Evolutionary conservation across 2,329 filamentous ascomycete species (phyloP), one percentile per base, ranked within the genome.

Genomic region (Akanthomyces dipterigenus): DNA sequence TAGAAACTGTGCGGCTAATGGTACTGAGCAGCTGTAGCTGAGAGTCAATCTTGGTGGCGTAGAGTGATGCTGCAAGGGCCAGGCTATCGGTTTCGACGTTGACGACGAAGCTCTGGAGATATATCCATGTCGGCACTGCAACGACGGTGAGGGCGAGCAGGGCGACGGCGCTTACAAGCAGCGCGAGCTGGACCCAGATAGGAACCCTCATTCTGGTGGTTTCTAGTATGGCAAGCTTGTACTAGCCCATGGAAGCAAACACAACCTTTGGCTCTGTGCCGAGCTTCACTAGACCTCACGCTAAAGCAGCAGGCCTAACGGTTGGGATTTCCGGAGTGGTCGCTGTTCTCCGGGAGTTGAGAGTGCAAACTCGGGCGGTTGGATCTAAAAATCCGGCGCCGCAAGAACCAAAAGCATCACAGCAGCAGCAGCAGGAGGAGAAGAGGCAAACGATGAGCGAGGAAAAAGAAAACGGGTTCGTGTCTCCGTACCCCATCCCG

Each of bases 131-230:
- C 68, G 92, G 90, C 64, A 96, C 83, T 18, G 91, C 86, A 64
- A 96, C 82, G 64, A 96, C 86, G 60, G 88, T 85, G 64, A 96
- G 82, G 59, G 88, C 87, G 62, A 89, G 77, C 62, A 96, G 82
- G 54, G 91, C 87, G 63, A 89, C 85, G 63, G 91, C 71, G 65
- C 95, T 79, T 69, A 96, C 90, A 65, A 96, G 81, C 73, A 87
- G 81, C 66, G 86, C 90, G 68, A 97, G 82, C 82, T 97, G 93
- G 77, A 93, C 88, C 67, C 91, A 85, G 70, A 96, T 96, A 62
- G 89, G 88, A 72, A 96, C 85, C 73, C 91, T 86, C 90, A 96
- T 93, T 62, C 61, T 72, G 62, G 36, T 16, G 24, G 6, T 9
- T 28, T 48, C 16, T 48, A 14, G 45, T 14, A 16, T 2, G n/a